phyloP scores from a whole-genome alignment of 306 rosid genomes.

The Castanea sativa region DNA sequence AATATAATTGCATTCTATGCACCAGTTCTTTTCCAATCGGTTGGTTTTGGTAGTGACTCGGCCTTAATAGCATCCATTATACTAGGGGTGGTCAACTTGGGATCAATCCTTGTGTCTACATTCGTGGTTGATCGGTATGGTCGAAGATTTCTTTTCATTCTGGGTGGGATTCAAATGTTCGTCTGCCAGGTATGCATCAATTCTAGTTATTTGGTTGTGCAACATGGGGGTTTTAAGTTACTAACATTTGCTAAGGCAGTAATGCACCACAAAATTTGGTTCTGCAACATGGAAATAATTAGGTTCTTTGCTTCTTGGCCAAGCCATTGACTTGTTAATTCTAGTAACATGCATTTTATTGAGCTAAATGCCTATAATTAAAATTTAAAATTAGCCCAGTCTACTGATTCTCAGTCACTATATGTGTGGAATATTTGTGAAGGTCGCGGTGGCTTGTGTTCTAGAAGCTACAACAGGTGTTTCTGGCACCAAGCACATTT shows the following conservation, averaged over 20 bases:
- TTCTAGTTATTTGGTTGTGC: background rate
- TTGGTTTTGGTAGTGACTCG: conserved; percentile 56
- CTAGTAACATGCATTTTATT: no score
- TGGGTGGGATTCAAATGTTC: conserved; percentile 65
- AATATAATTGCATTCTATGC: conserved; percentile 69
- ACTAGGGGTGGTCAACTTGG: conserved; percentile 50
- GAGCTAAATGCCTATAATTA: no score
- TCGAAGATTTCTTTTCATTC: conserved; percentile 55
- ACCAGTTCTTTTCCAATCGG: conserved; percentile 62
- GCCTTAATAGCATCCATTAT: conserved; percentile 57
- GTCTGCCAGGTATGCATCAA: conserved; percentile 38
- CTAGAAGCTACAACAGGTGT: conserved; percentile 43
- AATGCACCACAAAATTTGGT: no score
- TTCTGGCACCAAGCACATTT: conserved; percentile 37
- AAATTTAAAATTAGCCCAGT: no score
- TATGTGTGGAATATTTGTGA: conserved; percentile 22
- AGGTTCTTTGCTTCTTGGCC: no score
- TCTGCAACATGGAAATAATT: no score
- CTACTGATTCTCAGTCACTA: no score
- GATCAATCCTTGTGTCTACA: conserved; percentile 44
- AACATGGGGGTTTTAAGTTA: no score
- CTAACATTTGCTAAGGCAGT: no score
- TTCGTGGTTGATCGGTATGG: conserved; percentile 61
- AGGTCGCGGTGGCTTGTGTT: conserved; percentile 55
- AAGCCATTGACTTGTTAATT: no score